phyloP scores from a whole-genome alignment of 2,329 filamentous ascomycete species.

The Penicillium olsonii region DNA sequence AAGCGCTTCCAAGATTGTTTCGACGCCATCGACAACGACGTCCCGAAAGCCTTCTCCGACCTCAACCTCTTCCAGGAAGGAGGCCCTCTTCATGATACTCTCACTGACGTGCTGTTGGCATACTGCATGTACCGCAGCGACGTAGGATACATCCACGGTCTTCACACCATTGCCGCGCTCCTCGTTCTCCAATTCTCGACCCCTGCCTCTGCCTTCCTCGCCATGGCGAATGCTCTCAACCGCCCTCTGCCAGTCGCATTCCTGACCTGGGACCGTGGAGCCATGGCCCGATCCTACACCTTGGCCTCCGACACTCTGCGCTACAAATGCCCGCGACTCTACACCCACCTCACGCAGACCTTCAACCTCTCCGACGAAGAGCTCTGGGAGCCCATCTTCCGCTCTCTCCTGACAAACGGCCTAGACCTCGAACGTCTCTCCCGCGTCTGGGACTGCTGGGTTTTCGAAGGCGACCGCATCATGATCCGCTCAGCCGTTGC shows the following conservation, averaged over 20 bases:
- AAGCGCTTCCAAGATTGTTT: slow-evolving; percentile 54
- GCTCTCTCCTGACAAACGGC: slow-evolving; percentile 54
- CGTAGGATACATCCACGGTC: slow-evolving; percentile 61
- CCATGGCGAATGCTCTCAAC: slow-evolving; percentile 63
- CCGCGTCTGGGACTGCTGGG: slow-evolving; percentile 63
- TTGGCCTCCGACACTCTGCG: slow-evolving; percentile 57
- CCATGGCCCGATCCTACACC: slow-evolving; percentile 57
- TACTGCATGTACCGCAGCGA: slow-evolving; percentile 66
- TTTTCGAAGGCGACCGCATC: slow-evolving; percentile 60
- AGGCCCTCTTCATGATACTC: slow-evolving; percentile 55
- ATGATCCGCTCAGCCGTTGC: slow-evolving; percentile 49
- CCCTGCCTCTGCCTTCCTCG: slow-evolving; percentile 57
- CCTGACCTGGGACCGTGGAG: slow-evolving; percentile 58
- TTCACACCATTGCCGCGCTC: slow-evolving; percentile 61
- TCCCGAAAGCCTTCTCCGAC: slow-evolving; percentile 58
- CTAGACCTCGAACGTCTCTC: slow-evolving; percentile 56
- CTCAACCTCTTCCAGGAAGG: slow-evolving; percentile 59
- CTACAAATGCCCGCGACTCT: slow-evolving; percentile 60
- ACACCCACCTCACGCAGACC: slow-evolving; percentile 52
- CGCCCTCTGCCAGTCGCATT: slow-evolving; percentile 63
- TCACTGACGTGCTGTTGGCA: slow-evolving; percentile 62
- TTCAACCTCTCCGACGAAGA: slow-evolving; percentile 44
- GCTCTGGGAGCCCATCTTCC: slow-evolving; percentile 57
- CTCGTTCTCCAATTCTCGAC: slow-evolving; percentile 59
- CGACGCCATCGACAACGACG: slow-evolving; percentile 56